Conservation (phyloP, 1,284 basidiomycete genomes). For the Irpex sp. region DNA sequence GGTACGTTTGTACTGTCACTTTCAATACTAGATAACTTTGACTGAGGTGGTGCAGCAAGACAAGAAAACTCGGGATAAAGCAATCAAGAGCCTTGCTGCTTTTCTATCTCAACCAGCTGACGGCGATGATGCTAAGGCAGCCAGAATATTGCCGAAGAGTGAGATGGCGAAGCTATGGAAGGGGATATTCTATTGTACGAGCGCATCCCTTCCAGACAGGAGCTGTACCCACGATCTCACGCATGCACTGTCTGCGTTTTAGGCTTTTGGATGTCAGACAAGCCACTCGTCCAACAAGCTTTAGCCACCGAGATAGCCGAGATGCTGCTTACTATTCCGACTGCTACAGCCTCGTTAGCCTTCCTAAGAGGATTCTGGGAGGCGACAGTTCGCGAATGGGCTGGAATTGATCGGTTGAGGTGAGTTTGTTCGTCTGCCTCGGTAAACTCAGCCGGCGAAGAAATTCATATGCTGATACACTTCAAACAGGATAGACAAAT, state of each 20-base stretch:
- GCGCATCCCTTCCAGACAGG: neutral
- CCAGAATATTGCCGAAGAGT: conserved; percentile 49
- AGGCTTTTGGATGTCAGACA: conserved; percentile 99
- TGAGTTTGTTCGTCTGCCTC: conserved; percentile 25
- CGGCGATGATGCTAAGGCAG: conserved; percentile 39
- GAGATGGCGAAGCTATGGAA: conserved; percentile 98
- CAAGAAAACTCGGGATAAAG: conserved; percentile 87
- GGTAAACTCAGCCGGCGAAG: no score
- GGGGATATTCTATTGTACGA: conserved; percentile 92
- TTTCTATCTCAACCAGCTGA: conserved; percentile 55
- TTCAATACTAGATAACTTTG: conserved; percentile 7
- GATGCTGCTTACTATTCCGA: conserved; percentile 69
- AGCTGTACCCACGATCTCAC: neutral
- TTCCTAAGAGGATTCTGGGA: conserved; percentile 93
- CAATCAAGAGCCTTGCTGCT: conserved; percentile 71
- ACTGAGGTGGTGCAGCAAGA: conserved; percentile 44
- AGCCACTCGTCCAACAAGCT: conserved; percentile 93
- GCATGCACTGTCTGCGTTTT: neutral
- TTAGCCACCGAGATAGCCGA: conserved; percentile 86
- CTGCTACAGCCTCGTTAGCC: conserved; percentile 55
- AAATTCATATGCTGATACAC: neutral
- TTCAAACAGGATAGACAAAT: conserved; percentile 85
- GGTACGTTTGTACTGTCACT: conserved; percentile 47
- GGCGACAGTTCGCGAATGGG: conserved; percentile 88
- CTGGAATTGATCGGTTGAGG: conserved; percentile 87